Percentiles rank a stretch among this genome's conserved stretches.
Conservation (phyloP, 768 basidiomycete species). For the Russula sp. region DNA sequence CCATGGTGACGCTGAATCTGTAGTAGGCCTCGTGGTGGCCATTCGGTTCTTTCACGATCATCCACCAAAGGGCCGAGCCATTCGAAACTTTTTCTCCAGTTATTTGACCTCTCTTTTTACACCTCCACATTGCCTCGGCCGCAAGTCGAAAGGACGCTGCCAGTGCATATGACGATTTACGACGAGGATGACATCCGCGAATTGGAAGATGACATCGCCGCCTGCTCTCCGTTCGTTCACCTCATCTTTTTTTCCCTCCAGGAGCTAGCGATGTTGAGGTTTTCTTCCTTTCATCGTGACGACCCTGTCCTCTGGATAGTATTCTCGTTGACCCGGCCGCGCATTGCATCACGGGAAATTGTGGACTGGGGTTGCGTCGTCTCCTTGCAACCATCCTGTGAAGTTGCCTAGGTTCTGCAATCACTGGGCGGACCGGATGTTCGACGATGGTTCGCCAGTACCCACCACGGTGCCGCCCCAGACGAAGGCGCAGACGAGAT, state of each 20-base stretch:
- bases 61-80: not conserved
- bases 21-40: not conserved
- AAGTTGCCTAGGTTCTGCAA: not conserved
- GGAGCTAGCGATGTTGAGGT: not conserved
- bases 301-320: slow-evolving; percentile 12
- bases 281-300: slow-evolving; percentile 8
- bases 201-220: not conserved
- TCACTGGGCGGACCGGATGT: slow-evolving; percentile 3
- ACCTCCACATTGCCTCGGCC: not conserved
- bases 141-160: not conserved
- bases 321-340: slow-evolving; percentile 18
- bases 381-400: not conserved
- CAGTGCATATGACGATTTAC: not conserved
- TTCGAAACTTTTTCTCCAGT: not conserved
- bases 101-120: not conserved
- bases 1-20: not conserved
- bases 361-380: slow-evolving; percentile 17
- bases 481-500: not conserved
- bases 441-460: not conserved
- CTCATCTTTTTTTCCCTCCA: not conserved
- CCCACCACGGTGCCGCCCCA: not conserved
- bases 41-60: not conserved
- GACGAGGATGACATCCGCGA: not conserved
- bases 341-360: slow-evolving; percentile 15
- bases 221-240: not conserved